Base-by-base conservation (phyloP, 441 rosid genomes). In the Adansonia gregorii region DNA sequence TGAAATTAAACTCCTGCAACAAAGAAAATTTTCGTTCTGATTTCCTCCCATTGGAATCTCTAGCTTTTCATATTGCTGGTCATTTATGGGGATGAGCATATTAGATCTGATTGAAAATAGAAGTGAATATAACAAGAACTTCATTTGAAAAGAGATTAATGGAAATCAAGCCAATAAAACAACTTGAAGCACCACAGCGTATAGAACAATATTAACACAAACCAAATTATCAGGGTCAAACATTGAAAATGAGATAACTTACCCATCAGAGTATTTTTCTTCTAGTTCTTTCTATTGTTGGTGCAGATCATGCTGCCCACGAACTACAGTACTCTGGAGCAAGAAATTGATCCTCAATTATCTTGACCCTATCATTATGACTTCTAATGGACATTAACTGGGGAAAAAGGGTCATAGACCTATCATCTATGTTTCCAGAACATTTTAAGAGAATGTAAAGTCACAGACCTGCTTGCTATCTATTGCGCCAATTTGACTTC, bases 401-500 rank as follows among this genome's bases (percentile, higher is more conserved):
- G 48, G 19, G 24, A 17, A 35, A 31, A 39, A 39, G 6, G 35
- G 35, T 4, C 24, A 56, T 19, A 8, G 65, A 56, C 52, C 24
- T 73, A 79, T 72, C 51, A 35, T 41, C 6, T 49, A 56, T 73
- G 54, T 75, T 56, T 80, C 41, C 74, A 3, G 15, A 17, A 67
- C 65, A 76, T 68, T 68, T 46, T 52, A 17, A 39, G 10, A 17
- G 31, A 67, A 49, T 55, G 45, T 39, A 51, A 66, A 73, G 43
- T 27, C 60, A 81, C 17, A 76, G 39, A 94, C 97, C 95, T 94
- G 98, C 72, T 95, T 88, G 90, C 98, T 96, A 69, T 88, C 94
- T 67, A 93, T 90, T 70, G 97, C 98, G 82, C 98, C 98, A 56
- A 94, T 89, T 86, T 93, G 98, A 87, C 98, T 94, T 83, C 98